Evolutionary conservation across 805 yeast genomes (phyloP).

Genomic region (Torulaspora gathmanii): DNA sequence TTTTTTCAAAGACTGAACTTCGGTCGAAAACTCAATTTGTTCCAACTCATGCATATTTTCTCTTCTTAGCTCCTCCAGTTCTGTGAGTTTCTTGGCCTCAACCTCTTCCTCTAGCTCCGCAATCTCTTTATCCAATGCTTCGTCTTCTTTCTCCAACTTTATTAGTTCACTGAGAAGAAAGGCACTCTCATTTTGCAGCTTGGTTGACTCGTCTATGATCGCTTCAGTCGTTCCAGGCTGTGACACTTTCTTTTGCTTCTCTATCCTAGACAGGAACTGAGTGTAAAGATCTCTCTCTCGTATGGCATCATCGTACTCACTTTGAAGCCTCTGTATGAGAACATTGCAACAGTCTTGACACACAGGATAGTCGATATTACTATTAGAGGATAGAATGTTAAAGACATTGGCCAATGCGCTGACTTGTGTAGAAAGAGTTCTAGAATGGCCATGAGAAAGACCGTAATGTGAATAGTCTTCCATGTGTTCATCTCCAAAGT

Average conservation of each 20-base stretch:
- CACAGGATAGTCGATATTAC: slow-evolving; percentile 79
- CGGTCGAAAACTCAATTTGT: slow-evolving; percentile 45
- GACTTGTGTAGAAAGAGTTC: slow-evolving; percentile 45
- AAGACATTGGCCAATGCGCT: slow-evolving; percentile 60
- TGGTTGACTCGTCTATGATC: slow-evolving; percentile 16
- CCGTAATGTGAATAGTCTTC: slow-evolving; percentile 10
- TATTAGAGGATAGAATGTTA: slow-evolving; percentile 63
- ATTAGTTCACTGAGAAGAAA: slow-evolving; percentile 19
- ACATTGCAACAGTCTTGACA: slow-evolving; percentile 79
- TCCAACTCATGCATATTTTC: slow-evolving; percentile 57
- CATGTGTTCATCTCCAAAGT: slow-evolving; percentile 20
- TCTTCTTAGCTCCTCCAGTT: slow-evolving; percentile 41
- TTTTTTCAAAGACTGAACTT: slow-evolving; percentile 58
- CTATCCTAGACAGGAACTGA: slow-evolving; percentile 64
- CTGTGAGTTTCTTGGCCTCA: slow-evolving; percentile 42
- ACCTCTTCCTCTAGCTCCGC: slow-evolving; percentile 47
- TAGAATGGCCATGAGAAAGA: slow-evolving; percentile 17
- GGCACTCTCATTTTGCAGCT: slow-evolving; percentile 26
- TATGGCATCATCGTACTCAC: slow-evolving; percentile 65
- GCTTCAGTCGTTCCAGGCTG: slow-evolving; percentile 17
- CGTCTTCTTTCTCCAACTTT: slow-evolving; percentile 38
- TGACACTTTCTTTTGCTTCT: slow-evolving; percentile 47
- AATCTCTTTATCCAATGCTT: slow-evolving; percentile 42
- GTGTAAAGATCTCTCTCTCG: slow-evolving; percentile 76
- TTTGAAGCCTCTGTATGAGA: slow-evolving; percentile 58